phyloP scores from a whole-genome alignment of 495 filamentous ascomycete genomes.

The Cercophora sp. region DNA sequence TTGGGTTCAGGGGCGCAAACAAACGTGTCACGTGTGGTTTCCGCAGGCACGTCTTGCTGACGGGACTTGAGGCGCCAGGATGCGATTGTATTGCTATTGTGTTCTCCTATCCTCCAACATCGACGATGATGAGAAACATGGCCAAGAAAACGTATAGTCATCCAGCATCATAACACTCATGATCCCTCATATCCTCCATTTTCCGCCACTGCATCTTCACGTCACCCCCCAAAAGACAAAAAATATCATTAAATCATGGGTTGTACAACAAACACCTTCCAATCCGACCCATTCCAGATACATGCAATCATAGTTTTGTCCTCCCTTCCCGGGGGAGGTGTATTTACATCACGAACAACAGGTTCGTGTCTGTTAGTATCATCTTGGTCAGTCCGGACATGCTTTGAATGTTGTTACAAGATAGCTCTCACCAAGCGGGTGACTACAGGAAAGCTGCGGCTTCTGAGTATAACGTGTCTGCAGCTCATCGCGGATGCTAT shows the following conservation, averaged over 20 bases:
- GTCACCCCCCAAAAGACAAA: background rate
- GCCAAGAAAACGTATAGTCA: too few relatives aligned
- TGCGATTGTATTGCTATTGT: too few relatives aligned
- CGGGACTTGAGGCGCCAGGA: too few relatives aligned
- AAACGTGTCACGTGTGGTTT: too few relatives aligned
- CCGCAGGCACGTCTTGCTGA: too few relatives aligned
- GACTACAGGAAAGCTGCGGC: constrained; percentile 93
- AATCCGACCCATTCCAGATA: background rate
- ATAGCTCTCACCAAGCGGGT: constrained; percentile 71
- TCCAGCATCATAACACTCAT: background rate
- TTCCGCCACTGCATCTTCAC: background rate
- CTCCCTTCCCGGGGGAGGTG: background rate
- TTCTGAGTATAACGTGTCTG: constrained; percentile 88
- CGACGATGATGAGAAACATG: too few relatives aligned
- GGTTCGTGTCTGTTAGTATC: constrained; percentile 42
- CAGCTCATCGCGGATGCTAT: constrained; percentile 91
- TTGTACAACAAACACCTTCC: background rate
- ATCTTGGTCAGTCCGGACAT: constrained; percentile 16
- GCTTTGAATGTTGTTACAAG: constrained; percentile 29
- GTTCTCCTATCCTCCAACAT: too few relatives aligned
- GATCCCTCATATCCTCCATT: background rate
- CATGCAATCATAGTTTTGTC: background rate
- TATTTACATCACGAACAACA: constrained; percentile 49
- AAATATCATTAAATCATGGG: background rate
- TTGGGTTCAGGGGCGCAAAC: too few relatives aligned